Evolutionary conservation across 2,329 filamentous ascomycete genomes (phyloP).

Genomic region (Geosmithia morbida): DNA sequence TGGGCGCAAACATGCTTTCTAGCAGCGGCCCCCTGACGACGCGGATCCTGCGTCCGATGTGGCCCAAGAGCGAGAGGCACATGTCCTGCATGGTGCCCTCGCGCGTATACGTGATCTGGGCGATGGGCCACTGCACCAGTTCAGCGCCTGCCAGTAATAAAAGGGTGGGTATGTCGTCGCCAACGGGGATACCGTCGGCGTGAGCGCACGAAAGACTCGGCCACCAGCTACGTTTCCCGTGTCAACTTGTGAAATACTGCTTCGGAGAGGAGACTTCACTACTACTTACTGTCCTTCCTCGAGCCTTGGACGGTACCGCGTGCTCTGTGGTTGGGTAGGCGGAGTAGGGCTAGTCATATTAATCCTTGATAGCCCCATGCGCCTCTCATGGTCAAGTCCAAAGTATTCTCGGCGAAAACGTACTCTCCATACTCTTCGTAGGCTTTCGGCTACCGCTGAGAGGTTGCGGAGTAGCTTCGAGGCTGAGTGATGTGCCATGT

Average conservation of each 20-base stretch:
- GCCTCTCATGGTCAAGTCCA: conserved; percentile 28
- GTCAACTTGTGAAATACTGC: conserved; percentile 6
- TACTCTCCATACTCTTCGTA: conserved; percentile 26
- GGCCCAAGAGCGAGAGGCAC: conserved; percentile 30
- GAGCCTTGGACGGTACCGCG: conserved; percentile 11
- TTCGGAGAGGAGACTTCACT: neutral
- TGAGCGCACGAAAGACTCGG: conserved; percentile 39
- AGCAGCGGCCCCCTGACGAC: conserved; percentile 37
- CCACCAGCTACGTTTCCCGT: conserved; percentile 34
- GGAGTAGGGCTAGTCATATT: too few relatives aligned
- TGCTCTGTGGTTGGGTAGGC: too few relatives aligned
- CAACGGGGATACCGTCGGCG: conserved; percentile 38
- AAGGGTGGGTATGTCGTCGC: conserved; percentile 29
- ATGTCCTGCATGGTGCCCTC: conserved; percentile 29
- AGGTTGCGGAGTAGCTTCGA: conserved; percentile 10
- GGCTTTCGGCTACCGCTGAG: conserved; percentile 19
- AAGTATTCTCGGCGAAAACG: conserved; percentile 30
- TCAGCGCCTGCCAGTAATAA: conserved; percentile 37
- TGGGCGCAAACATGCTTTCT: conserved; percentile 34
- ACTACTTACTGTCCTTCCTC: conserved; percentile 31
- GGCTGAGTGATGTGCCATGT: conserved; percentile 12
- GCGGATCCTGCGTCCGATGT: conserved; percentile 33
- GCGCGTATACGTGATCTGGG: conserved; percentile 26
- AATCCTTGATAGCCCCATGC: conserved; percentile 1
- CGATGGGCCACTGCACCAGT: conserved; percentile 16